Conservation (phyloP, 2,329 filamentous ascomycete species). For the Talaromyces albobiverticillius region DNA sequence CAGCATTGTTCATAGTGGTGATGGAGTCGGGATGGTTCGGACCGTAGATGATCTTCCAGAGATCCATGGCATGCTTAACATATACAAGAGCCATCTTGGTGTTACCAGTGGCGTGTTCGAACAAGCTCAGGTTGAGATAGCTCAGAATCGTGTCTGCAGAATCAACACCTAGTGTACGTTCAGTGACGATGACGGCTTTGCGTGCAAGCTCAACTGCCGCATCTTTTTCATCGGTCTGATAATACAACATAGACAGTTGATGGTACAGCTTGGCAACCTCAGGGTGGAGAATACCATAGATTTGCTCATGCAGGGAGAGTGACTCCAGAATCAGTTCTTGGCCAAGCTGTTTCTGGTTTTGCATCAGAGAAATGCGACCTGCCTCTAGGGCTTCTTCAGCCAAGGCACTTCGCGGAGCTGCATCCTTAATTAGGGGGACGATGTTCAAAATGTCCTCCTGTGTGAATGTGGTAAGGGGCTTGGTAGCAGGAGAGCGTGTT, state of each 20-base stretch:
- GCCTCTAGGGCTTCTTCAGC: conserved; percentile 96
- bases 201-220: conserved; percentile 91
- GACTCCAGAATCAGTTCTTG: conserved; percentile 96
- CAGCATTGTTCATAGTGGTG: conserved; percentile 97
- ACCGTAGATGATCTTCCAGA: conserved; percentile 98
- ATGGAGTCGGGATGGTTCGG: conserved; percentile 93
- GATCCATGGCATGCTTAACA: conserved; percentile 84
- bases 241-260: conserved; percentile 91
- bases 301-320: conserved; percentile 93
- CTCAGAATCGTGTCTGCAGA: conserved; percentile 90
- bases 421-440: conserved; percentile 93
- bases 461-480: conserved; percentile 63
- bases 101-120: conserved; percentile 88
- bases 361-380: conserved; percentile 90
- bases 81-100: conserved; percentile 84
- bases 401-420: conserved; percentile 81
- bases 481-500: conserved; percentile 40
- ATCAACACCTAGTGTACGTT: conserved; percentile 90
- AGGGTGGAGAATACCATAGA: conserved; percentile 94
- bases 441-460: conserved; percentile 87
- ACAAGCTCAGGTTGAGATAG: conserved; percentile 92
- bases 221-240: conserved; percentile 96
- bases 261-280: conserved; percentile 96
- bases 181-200: conserved; percentile 94
- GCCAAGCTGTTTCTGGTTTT: conserved; percentile 91